phyloP scores from a whole-genome alignment of 331 rosid genomes.

The Telfairia occidentalis region DNA sequence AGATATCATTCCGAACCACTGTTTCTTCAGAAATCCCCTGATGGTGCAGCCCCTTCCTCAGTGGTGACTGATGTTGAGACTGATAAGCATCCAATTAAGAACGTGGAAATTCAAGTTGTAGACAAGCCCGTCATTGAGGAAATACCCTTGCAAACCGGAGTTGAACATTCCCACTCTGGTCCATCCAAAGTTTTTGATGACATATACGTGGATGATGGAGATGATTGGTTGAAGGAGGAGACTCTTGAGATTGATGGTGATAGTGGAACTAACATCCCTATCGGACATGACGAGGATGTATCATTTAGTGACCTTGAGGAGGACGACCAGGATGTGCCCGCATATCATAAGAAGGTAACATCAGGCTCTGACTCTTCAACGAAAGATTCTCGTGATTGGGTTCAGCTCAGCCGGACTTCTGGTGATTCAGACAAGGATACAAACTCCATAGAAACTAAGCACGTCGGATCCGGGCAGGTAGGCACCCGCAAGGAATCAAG shows the following conservation, averaged over 20 bases:
- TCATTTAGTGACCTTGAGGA: conserved; percentile 94
- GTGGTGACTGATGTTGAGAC: conserved; percentile 34
- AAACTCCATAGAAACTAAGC: conserved; percentile 34
- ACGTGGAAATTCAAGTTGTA: conserved; percentile 31
- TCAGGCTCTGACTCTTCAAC: conserved; percentile 81
- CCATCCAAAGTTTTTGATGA: conserved; percentile 33
- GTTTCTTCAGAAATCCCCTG: conserved; percentile 24
- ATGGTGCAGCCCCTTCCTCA: conserved; percentile 22
- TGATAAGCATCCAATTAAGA: conserved; percentile 44
- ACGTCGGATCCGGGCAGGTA: conserved; percentile 46
- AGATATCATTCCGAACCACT: conserved; percentile 29
- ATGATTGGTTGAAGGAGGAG: conserved; percentile 97
- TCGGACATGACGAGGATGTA: conserved; percentile 76
- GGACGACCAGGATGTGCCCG: conserved; percentile 53
- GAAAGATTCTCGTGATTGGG: conserved; percentile 88
- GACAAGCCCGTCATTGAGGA: conserved; percentile 59
- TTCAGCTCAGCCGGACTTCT: conserved; percentile 63
- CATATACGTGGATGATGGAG: conserved; percentile 68
- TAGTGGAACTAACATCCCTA: conserved; percentile 44
- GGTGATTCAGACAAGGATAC: conserved; percentile 54
- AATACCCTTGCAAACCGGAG: conserved; percentile 21
- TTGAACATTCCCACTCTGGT: conserved; percentile 25
- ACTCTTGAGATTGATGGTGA: conserved; percentile 58
- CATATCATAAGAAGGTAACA: conserved; percentile 41
- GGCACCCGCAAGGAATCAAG: conserved; percentile 54